Conservation (phyloP, 768 basidiomycete species). For the Chalciporus sphaerocephalus region DNA sequence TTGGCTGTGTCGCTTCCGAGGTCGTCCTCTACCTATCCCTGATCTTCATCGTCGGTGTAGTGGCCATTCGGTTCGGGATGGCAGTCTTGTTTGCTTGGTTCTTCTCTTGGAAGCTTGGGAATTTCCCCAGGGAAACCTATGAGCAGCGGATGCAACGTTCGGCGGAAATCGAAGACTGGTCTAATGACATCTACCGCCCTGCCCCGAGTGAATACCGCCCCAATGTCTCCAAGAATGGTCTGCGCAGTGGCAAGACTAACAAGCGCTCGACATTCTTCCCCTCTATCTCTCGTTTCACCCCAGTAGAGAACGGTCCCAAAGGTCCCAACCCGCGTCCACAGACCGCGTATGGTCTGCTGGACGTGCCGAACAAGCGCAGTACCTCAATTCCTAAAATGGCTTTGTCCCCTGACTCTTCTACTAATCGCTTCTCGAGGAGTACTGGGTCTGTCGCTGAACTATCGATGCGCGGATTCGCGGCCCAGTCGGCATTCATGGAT, state of each 20-base stretch:
- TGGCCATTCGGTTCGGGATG: slow-evolving; percentile 92
- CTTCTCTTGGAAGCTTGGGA: slow-evolving; percentile 91
- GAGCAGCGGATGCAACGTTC: slow-evolving; percentile 87
- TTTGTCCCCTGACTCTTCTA: slow-evolving; percentile 69
- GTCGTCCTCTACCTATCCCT: slow-evolving; percentile 95
- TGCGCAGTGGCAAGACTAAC: slow-evolving; percentile 44
- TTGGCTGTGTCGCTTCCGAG: slow-evolving; percentile 93
- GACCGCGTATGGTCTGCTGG: slow-evolving; percentile 65
- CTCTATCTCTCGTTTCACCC: slow-evolving; percentile 69
- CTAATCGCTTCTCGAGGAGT: slow-evolving; percentile 72
- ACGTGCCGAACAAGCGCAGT: slow-evolving; percentile 58
- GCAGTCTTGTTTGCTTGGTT: slow-evolving; percentile 98
- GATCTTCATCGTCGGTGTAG: slow-evolving; percentile 96
- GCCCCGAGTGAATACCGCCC: slow-evolving; percentile 90
- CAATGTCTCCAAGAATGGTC: slow-evolving; percentile 74
- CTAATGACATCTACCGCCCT: slow-evolving; percentile 89
- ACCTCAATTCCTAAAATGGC: slow-evolving; percentile 49
- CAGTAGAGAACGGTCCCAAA: slow-evolving; percentile 58
- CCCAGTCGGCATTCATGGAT: slow-evolving; percentile 54
- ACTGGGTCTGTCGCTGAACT: slow-evolving; percentile 67
- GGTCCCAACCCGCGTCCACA: slow-evolving; percentile 49
- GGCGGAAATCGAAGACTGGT: slow-evolving; percentile 93
- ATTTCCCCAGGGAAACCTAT: slow-evolving; percentile 90
- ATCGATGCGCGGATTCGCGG: slow-evolving; percentile 24
- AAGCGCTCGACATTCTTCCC: slow-evolving; percentile 62